A percentile compares a stretch with the other conserved stretches of the same genome.
Evolutionary conservation across 2,329 filamentous ascomycete species (phyloP).

Genomic region (Xylaria sp.): DNA sequence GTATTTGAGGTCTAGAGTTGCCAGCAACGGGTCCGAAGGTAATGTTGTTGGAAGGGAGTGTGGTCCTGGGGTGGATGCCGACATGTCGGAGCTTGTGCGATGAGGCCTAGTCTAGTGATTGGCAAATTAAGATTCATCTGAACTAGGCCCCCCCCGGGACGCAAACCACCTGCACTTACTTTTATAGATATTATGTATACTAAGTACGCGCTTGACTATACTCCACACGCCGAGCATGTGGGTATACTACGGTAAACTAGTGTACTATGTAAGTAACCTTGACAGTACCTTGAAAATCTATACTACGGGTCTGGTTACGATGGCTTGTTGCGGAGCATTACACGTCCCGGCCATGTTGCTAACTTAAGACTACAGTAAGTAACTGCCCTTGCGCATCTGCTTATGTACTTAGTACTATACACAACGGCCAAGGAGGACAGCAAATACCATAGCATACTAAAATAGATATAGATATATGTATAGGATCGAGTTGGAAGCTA

Average conservation of each 20-base stretch:
- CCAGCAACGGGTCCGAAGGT: conserved; percentile 4
- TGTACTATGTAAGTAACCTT: too few species aligned
- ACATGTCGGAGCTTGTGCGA: conserved; percentile 10
- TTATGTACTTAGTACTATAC: too few species aligned
- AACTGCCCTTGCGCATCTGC: conserved; percentile 2
- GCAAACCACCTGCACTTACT: too few species aligned
- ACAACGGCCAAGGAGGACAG: too few species aligned
- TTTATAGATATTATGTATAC: too few species aligned
- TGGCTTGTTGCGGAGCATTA: conserved; percentile 1
- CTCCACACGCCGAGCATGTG: neutral
- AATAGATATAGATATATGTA: too few species aligned
- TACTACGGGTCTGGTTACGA: too few species aligned
- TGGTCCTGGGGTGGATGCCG: conserved; percentile 19
- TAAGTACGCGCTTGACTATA: conserved; percentile 6
- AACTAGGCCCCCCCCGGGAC: neutral
- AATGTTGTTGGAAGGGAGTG: conserved; percentile 7
- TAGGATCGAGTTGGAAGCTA: too few species aligned
- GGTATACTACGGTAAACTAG: too few species aligned
- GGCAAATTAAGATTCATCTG: neutral
- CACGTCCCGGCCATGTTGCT: neutral
- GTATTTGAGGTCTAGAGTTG: neutral
- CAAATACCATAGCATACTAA: too few species aligned
- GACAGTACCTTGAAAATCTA: too few species aligned
- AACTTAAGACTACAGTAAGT: conserved; percentile 8
- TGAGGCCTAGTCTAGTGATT: conserved; percentile 12